Base-by-base conservation (phyloP, 805 yeast species). In the Zygotorulaspora danielsina region DNA sequence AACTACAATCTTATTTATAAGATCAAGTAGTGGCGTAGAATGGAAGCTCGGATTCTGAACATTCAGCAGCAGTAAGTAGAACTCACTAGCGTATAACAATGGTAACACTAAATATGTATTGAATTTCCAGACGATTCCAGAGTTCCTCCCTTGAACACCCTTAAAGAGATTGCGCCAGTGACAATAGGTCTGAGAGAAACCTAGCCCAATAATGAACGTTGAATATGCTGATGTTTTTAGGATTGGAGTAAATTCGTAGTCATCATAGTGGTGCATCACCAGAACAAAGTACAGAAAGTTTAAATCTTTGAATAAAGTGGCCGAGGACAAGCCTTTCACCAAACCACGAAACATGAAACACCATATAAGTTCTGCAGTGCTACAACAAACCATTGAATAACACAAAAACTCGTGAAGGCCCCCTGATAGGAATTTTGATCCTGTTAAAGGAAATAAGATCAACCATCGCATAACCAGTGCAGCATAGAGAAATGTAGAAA, bases 401-500 rank as follows among this genome's bases (percentile, higher is more conserved):
- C 57, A 56, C 17, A 78, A 73, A 60, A 79, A 81, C 48, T 76
- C 83, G 32, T 84, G 84, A 9, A 82, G 76, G 0, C 86, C 88
- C 5, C 81, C 86, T 1, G 87, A 83, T 15, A 81, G 57, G 48
- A 79, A 81, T 46, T 66, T 67, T 21, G 77, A 59, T 0, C 86
- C 84, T n/a, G 79, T 85, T 18, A 82, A 60, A 1, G 85, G 84
- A 32, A 76, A 61, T 20, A 82, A 61, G 1, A 79, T 60, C 10
- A 70, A 39, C 45, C 79, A 68, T 33, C 90, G 59, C 2, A 67
- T 37, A 60, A 64, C 43, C 11, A 66, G 35, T 2, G 63, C 54
- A 5, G 45, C 34, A 38, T 42, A 60, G 19, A 58, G 36, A 32
- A 60, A 50, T 9, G 49, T 39, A 4, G 55, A 41, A 2, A 55